Evolutionary conservation across 495 filamentous ascomycete genomes (phyloP), one percentile per base, ranked within the genome.

Genomic region (Apodospora peruviana): DNA sequence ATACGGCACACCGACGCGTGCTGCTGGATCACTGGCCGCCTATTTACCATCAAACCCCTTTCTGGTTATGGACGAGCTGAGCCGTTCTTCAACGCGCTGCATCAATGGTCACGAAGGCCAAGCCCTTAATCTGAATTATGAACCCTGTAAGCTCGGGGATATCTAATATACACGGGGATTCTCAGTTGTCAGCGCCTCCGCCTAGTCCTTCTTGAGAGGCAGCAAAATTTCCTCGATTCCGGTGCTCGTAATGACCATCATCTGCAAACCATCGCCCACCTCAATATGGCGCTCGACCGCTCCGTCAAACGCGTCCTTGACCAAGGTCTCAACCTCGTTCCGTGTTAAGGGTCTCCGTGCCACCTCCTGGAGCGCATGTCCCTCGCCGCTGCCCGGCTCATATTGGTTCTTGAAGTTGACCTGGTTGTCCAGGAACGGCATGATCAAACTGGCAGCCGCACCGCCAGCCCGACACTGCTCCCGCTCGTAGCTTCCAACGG

Each of bases 381-480:
- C 91, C 57, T 80, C 80, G 46, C 87, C 90, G 58, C 86, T 90
- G n/a, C 83, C 85, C 9, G 93, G 93, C 22, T 90, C 75, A 66
- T 95, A 94, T 74, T 97, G 93, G 66, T 98, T 98, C 78, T 97
- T 97, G 77, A 90, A 93, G 71, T 97, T 96, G 73, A 98, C 93
- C 69, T 98, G 94, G 65, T 97, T 98, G 68, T 98, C 93, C 64
- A 98, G 74, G 76, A 98, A 97, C 3, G 93, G 93, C 87, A 96
- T 97, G 67, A 98, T 98, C 71, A 98, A 73, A 56, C 88, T 95
- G 32, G 88, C 86, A 24, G 94, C 93, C n/a, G 93, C 90, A 47
- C 93, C 93, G 17, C 88, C 93, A 17, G 94, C 91, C 29, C 90
- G 84, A 71, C 94, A 96, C 69, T 91, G 86, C 70, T 97, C 93